These are phyloP conservation scores for Heimioporus sp. DNA, from an alignment of 768 basidiomycete genomes.

Conservation along the genomic window DNA sequence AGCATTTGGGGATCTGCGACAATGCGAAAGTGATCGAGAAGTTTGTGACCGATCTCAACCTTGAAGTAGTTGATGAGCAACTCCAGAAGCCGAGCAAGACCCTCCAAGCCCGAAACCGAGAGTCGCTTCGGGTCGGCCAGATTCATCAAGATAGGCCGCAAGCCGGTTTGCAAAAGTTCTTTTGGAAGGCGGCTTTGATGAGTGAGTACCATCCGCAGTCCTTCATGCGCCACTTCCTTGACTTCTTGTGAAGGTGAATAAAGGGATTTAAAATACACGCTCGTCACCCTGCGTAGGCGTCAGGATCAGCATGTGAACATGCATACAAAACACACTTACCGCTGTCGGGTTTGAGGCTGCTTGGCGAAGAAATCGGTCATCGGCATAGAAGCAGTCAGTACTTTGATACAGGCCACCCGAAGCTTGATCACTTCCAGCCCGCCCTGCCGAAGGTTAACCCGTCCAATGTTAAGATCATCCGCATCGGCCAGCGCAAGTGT, in stretches of 20 bases:
- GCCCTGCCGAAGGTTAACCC: slow-evolving; percentile 74
- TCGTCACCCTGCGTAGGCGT: slow-evolving; percentile 64
- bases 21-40: slow-evolving; percentile 92
- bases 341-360: slow-evolving; percentile 81
- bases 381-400: slow-evolving; percentile 93
- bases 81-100: slow-evolving; percentile 89
- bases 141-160: slow-evolving; percentile 97
- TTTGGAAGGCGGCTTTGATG: slow-evolving; percentile 92
- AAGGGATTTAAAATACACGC: slow-evolving; percentile 97
- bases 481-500: slow-evolving; percentile 94
- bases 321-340: slow-evolving; percentile 43
- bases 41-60: slow-evolving; percentile 97
- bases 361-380: slow-evolving; percentile 90
- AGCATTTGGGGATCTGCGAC: slow-evolving; percentile 90
- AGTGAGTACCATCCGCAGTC: slow-evolving; percentile 81
- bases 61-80: slow-evolving; percentile 99
- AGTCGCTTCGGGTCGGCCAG: slow-evolving; percentile 94
- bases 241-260: slow-evolving; percentile 90
- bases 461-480: slow-evolving; percentile 81
- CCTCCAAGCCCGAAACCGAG: slow-evolving; percentile 89
- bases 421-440: slow-evolving; percentile 82
- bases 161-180: slow-evolving; percentile 90
- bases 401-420: slow-evolving; percentile 89
- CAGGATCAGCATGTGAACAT: background rate
- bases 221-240: slow-evolving; percentile 94